Base-by-base conservation (phyloP, 116 monocot genomes). In the Phalaenopsis hybrid region DNA sequence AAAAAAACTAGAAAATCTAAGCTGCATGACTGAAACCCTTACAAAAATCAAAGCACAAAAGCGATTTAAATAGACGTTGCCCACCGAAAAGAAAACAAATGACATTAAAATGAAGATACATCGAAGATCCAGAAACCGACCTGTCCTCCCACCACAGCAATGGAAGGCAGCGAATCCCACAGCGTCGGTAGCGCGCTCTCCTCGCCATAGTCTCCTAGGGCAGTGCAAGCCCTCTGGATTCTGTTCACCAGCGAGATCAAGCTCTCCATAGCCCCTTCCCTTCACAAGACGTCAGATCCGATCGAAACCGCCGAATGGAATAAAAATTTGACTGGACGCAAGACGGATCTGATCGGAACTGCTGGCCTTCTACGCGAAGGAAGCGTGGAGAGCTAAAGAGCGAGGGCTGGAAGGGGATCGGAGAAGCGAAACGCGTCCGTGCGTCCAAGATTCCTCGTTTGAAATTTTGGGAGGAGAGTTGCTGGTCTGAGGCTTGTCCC, bases 121-220 rank as follows among this genome's bases (percentile, higher is more conserved):
- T 48, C 23, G 15, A 31, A 52, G 44, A 77, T 25, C 52, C 13
- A 49, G 51, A 49, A 77, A 58, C 81, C 23, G 15, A 94, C 94
- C 90, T 94, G 94, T n/a, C 92, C 94, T 67, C 94, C 94, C 81
- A 94, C 94, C 83, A 94, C 94, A 55, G 94, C 94, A 79, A 94
- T 94, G 9, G 92, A 46, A n/a, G 94, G 94, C 4, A 94, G 89
- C 44, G 92, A 88, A 78, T 94, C 94, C 94, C 94, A 94, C n/a
- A 94, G 87, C 10, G 94, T 94, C 13, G 94, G 94, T 13, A 94
- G 83, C 18, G 94, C 86, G 83, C 92, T 90, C 74, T 86, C 92
- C 58, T 90, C 94, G 3, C 94, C 94, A 57, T 94, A 88, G 82
- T 94, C 94, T 45, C 94, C 92, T 49, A 94, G 92, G 69, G 90